phyloP scores from a whole-genome alignment of 306 rosid genomes.

The Alnus rubra region DNA sequence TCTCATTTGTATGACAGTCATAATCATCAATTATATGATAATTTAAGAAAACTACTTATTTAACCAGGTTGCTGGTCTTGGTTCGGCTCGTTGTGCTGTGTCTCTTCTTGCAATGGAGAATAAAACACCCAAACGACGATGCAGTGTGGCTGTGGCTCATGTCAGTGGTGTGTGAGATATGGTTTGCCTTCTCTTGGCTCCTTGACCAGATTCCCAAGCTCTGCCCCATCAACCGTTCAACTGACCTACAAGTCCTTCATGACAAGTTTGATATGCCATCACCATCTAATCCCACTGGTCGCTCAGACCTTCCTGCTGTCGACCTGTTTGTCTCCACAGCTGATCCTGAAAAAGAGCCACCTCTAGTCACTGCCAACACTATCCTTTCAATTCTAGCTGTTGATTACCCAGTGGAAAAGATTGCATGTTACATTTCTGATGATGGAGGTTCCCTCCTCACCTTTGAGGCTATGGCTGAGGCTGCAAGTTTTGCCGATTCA shows the following conservation, averaged over 20 bases:
- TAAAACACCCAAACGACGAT: slow-evolving; percentile 65
- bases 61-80: slow-evolving; percentile 53
- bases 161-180: slow-evolving; percentile 84
- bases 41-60: background rate
- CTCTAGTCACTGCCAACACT: slow-evolving; percentile 87
- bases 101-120: slow-evolving; percentile 83
- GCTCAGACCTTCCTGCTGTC: slow-evolving; percentile 50
- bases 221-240: slow-evolving; percentile 72
- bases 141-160: slow-evolving; percentile 81
- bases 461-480: slow-evolving; percentile 89
- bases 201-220: slow-evolving; percentile 89
- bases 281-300: slow-evolving; percentile 53
- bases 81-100: slow-evolving; percentile 58
- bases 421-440: slow-evolving; percentile 82
- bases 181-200: slow-evolving; percentile 96
- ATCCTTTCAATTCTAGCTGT: slow-evolving; percentile 81
- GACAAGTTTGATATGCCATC: slow-evolving; percentile 69
- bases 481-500: slow-evolving; percentile 88
- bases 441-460: slow-evolving; percentile 87
- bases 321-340: slow-evolving; percentile 89
- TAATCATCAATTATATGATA: background rate
- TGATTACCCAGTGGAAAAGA: slow-evolving; percentile 89
- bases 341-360: slow-evolving; percentile 93
- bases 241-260: slow-evolving; percentile 68
- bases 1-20: no score